A percentile compares a stretch with the other conserved stretches of the same genome.
Evolutionary conservation across 176 grass and related monocot species (phyloP).

Genomic region (Oryza punctata): DNA sequence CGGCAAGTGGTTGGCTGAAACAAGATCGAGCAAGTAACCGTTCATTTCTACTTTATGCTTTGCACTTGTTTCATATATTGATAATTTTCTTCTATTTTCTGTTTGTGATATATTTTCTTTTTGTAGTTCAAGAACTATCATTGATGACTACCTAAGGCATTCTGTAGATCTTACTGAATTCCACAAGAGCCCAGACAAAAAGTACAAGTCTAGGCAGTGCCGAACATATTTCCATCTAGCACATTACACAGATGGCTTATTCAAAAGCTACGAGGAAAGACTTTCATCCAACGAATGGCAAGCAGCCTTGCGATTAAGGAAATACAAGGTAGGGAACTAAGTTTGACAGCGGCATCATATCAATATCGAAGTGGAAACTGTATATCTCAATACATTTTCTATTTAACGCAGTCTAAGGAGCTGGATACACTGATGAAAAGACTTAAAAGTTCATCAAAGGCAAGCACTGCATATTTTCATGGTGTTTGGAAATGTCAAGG

Average conservation of each 20-base stretch:
- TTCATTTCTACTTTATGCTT: constrained; percentile 28
- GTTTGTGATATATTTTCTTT: not conserved
- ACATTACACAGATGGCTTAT: constrained; percentile 88
- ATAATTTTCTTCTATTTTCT: constrained; percentile 10
- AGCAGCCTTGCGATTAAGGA: constrained; percentile 82
- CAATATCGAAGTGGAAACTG: constrained; percentile 6
- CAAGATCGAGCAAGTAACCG: constrained; percentile 93
- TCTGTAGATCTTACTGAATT: constrained; percentile 70
- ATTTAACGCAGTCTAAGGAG: constrained; percentile 73
- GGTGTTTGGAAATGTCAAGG: not conserved
- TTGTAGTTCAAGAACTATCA: constrained; percentile 84
- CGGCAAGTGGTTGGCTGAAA: constrained; percentile 97
- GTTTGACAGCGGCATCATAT: constrained; percentile 10
- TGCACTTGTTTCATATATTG: constrained; percentile 12
- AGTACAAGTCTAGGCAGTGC: constrained; percentile 67
- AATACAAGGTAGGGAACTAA: constrained; percentile 66
- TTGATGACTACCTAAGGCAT: constrained; percentile 86
- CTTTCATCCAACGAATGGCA: constrained; percentile 93
- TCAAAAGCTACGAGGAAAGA: constrained; percentile 93
- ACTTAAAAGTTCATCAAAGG: constrained; percentile 82
- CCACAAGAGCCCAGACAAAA: constrained; percentile 56
- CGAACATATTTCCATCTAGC: constrained; percentile 81
- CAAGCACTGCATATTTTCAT: constrained; percentile 44
- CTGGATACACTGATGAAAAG: constrained; percentile 85
- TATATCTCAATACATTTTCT: constrained; percentile 25